Evolutionary conservation across 129 eudicot species (phyloP), one percentile per base, ranked within the genome.

Genomic region (Dittrichia graveolens): DNA sequence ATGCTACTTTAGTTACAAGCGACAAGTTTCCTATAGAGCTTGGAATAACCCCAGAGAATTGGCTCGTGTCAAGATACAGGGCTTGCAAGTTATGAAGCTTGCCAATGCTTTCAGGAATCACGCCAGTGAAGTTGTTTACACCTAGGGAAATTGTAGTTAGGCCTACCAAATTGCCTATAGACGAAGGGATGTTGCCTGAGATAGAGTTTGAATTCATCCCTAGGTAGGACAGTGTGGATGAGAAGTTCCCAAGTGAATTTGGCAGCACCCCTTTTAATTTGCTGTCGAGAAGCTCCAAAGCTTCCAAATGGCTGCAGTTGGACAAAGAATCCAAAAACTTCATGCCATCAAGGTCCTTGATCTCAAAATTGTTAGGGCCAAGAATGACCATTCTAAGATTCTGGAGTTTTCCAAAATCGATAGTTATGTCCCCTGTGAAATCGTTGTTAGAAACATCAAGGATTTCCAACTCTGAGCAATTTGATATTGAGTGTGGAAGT

Each of bases 401-500:
- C 43, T 16, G 60, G 31, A 57, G 64, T 14, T 64, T 31, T 65
- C 69, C 73, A 38, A 83, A 61, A 50, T 65, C 43, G 1, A 37
- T 14, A 46, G 64, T 42, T 19, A 83, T 53, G 37, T 61, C 14
- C 15, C 82, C 80, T 0, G 8, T 44, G 19, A 84, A 64, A 35
- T 53, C 0, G 31, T 85, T 85, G 1, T 1, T 0, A 35, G 37
- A 3, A 31, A 66, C 10, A 13, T 67, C 65, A 24, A 85, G 1
- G 4, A 0, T 16, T 40, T 6, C 34, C 31, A 85, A 43, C 44
- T 67, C 47, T 3, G 86, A 67, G 45, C 52, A 60, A 61, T 85
- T 85, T 7, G 86, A 65, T 31, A 81, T 16, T 13, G 87, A 79
- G 6, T 31, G 34, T 0, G 83, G 90, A 75, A 85, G 67, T 3